Base-by-base conservation (phyloP, 2,329 filamentous ascomycete species). In the Cytospora paraplurivora region DNA sequence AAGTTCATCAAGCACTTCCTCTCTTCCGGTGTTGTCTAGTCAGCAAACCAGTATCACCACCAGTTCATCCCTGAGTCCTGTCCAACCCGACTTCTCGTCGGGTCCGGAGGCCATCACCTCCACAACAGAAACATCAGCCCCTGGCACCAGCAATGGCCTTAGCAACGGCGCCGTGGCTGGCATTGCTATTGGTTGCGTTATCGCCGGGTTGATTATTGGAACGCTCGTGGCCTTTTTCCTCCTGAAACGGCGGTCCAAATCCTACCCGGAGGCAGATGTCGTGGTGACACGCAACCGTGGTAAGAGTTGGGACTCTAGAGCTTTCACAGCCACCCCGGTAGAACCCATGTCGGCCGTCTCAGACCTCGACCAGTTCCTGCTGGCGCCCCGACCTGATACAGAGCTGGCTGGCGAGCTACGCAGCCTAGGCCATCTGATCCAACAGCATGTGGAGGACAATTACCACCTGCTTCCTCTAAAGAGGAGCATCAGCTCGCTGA, bases 371-470 rank as follows among this genome's bases (percentile, higher is more conserved):
- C 73, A 76, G 38, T 77, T 76, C 51, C 71, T 79, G 7, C 70
- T 77, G 12, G 72, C 75, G 15, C 65, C 74, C 1, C 73, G 69
- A 0, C 72, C 77, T 0, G 77, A 80, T 62, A 69, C 71, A n/a
- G 71, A 75, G 2, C 72, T 79, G 10, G 64, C 66, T 4, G 51
- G 64, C 4, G 76, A 78, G 52, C 63, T 79, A 7, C 66, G 70
- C 4, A 70, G 75, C 0, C 62, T 80, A 3, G 70, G 71, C 1
- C 68, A 73, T 6, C 71, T 79, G 6, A 72, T 80, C 12, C 71
- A 74, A 34, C 72, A 76, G 44, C 79, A 81, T 64, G 74, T 78
- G 47, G 73, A 79, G 59, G 74, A 70, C 58, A 68, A 78, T 56
- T 80, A 80, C 56, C 76, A 77, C 59, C 53, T 67, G 0, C 64